A percentile compares a stretch with the other conserved stretches of the same genome.
Conservation (phyloP, 345 rosid genomes). For the Conringia planisiliqua region DNA sequence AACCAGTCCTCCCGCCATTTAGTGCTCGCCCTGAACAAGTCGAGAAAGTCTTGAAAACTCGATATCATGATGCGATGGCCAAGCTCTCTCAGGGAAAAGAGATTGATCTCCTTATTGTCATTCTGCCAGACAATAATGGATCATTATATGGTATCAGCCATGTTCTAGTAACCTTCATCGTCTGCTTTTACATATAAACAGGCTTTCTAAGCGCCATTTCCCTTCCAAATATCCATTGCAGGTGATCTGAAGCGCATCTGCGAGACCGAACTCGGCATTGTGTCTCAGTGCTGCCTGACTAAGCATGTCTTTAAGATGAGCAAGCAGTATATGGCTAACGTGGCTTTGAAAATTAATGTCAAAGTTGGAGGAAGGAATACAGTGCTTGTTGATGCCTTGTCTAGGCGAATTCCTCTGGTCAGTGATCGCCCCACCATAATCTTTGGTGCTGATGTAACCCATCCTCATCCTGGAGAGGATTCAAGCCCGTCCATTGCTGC, state of each 20-base stretch:
- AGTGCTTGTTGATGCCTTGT: conserved; percentile 90
- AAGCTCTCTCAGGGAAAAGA: conserved; percentile 67
- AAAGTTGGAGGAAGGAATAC: conserved; percentile 99
- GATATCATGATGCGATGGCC: conserved; percentile 82
- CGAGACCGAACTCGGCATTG: conserved; percentile 96
- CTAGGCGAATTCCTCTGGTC: conserved; percentile 90
- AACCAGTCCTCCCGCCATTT: conserved; percentile 65
- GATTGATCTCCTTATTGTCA: conserved; percentile 89
- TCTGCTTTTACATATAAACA: background rate
- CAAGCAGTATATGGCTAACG: conserved; percentile 92
- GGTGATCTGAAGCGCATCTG: conserved; percentile 97
- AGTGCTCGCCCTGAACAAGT: conserved; percentile 92
- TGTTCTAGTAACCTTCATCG: background rate
- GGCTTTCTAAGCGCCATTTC: background rate
- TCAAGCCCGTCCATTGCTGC: conserved; percentile 99
- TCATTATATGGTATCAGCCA: conserved; percentile 75
- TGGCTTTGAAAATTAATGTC: conserved; percentile 89
- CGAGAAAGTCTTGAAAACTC: conserved; percentile 69
- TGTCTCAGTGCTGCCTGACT: conserved; percentile 94
- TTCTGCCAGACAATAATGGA: conserved; percentile 95
- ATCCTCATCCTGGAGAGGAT: conserved; percentile 99
- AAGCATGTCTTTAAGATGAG: conserved; percentile 87
- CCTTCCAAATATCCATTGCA: conserved; percentile 30
- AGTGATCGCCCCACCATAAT: conserved; percentile 93
- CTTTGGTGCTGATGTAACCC: conserved; percentile 99